Evolutionary conservation across 495 filamentous ascomycete species (phyloP).

Genomic region (Oleoguttula mirabilis): DNA sequence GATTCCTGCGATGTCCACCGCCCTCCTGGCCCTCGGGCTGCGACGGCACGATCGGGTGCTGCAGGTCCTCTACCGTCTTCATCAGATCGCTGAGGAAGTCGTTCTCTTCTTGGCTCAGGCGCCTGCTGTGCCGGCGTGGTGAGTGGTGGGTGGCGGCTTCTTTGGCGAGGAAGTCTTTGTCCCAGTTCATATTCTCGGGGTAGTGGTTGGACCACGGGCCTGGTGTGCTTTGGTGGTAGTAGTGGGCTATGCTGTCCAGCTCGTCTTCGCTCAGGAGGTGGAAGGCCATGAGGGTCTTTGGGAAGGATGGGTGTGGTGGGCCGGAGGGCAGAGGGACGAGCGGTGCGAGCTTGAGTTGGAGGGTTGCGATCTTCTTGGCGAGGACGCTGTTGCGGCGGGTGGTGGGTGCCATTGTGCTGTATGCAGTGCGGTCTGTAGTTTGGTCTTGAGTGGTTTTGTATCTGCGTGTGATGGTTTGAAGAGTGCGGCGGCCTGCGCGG

Average conservation of each 20-base stretch:
- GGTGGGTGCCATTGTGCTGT: conserved; percentile 19
- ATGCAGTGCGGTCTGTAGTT: no score
- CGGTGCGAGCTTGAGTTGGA: conserved; percentile 40
- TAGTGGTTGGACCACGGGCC: conserved; percentile 44
- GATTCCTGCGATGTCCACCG: neutral
- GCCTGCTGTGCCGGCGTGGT: neutral
- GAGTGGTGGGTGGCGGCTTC: neutral
- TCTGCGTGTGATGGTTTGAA: no score
- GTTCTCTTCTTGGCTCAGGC: conserved; percentile 9
- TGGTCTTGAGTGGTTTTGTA: no score
- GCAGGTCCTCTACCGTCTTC: conserved; percentile 15
- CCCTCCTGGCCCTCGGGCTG: conserved; percentile 1
- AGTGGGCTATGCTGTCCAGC: conserved; percentile 58
- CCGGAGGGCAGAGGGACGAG: conserved; percentile 49
- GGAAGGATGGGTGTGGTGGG: conserved; percentile 51
- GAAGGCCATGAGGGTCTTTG: conserved; percentile 52
- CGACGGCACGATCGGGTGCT: conserved; percentile 2
- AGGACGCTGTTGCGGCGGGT: conserved; percentile 21
- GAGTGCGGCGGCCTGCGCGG: no score
- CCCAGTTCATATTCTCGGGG: conserved; percentile 43
- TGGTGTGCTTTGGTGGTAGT: conserved; percentile 63
- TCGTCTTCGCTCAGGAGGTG: conserved; percentile 61
- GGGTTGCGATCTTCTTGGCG: conserved; percentile 22
- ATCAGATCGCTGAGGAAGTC: conserved; percentile 11
- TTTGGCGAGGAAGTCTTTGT: conserved; percentile 23